Evolutionary conservation across 306 rosid species (phyloP).

Genomic region (Mucuna pruriens): DNA sequence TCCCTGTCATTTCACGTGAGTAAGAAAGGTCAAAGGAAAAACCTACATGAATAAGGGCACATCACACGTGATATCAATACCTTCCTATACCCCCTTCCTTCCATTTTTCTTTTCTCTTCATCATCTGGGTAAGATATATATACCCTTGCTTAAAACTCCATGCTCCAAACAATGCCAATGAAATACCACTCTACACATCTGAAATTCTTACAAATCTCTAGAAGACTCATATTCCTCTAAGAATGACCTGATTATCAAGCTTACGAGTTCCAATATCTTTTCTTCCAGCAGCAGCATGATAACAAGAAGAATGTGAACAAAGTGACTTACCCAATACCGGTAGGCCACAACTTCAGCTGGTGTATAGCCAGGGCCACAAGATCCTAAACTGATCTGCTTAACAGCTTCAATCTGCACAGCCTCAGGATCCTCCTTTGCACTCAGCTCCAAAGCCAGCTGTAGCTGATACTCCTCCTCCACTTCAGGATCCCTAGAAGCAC

Average conservation of each 20-base stretch:
- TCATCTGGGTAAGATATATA: constrained; percentile 29
- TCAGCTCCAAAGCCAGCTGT: constrained; percentile 84
- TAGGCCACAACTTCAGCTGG: constrained; percentile 94
- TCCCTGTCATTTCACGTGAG: constrained; percentile 36
- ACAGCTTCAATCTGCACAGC: constrained; percentile 99
- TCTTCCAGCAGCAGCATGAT: constrained; percentile 29
- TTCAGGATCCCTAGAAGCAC: constrained; percentile 81
- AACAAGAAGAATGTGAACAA: constrained; percentile 43
- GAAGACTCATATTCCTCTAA: constrained; percentile 36
- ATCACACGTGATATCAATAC: constrained; percentile 37
- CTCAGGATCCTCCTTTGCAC: constrained; percentile 99
- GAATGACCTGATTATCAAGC: constrained; percentile 28
- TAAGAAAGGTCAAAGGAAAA: constrained; percentile 35
- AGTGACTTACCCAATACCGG: constrained; percentile 87
- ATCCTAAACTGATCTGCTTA: constrained; percentile 95
- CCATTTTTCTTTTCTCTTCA: constrained; percentile 25
- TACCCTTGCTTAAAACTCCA: constrained; percentile 25
- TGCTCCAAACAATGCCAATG: constrained; percentile 1
- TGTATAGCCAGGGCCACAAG: constrained; percentile 80
- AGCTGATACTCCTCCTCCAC: constrained; percentile 94
- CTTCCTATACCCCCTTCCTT: constrained; percentile 18
- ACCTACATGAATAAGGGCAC: constrained; percentile 46
- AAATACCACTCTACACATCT: constrained; percentile 24
- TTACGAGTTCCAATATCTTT: constrained; percentile 14
- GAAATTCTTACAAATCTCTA: constrained; percentile 15